Percentiles rank a stretch among this genome's conserved stretches.
phyloP scores from a whole-genome alignment of 305 asterid species.

The Rubia balearica region DNA sequence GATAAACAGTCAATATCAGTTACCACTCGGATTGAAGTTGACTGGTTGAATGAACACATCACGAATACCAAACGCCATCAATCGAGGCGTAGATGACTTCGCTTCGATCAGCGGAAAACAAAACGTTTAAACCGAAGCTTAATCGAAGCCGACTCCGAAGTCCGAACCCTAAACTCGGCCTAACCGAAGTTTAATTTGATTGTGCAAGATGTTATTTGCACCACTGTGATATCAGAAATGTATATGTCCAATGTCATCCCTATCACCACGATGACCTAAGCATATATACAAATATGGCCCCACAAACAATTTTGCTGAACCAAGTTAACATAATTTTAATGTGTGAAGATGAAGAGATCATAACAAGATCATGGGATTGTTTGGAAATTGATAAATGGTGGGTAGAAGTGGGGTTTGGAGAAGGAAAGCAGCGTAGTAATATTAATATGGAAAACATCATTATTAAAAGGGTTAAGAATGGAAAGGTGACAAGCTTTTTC shows the following conservation, averaged over 20 bases:
- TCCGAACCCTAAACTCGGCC: too few species aligned
- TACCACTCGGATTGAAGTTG: too few species aligned
- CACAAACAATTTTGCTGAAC: conserved; percentile 36
- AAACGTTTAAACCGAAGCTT: too few species aligned
- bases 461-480: conserved; percentile 30
- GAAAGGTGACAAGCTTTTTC: conserved; percentile 80
- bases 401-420: conserved; percentile 66
- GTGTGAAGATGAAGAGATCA: conserved; percentile 85
- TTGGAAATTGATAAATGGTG: conserved; percentile 64
- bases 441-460: conserved; percentile 16
- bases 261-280: conserved; percentile 35
- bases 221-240: neutral
- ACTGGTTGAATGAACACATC: too few species aligned
- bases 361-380: conserved; percentile 54
- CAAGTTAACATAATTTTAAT: conserved; percentile 55
- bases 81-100: too few species aligned
- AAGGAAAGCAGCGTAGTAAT: conserved; percentile 5
- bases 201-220: too few species aligned
- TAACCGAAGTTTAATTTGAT: too few species aligned
- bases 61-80: too few species aligned
- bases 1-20: too few species aligned
- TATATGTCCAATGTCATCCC: conserved; percentile 35
- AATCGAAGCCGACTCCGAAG: too few species aligned
- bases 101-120: too few species aligned
- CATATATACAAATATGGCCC: conserved; percentile 3